Base-by-base conservation (phyloP, 73 alveolate genomes). In the Paramecium sexaurelia region DNA sequence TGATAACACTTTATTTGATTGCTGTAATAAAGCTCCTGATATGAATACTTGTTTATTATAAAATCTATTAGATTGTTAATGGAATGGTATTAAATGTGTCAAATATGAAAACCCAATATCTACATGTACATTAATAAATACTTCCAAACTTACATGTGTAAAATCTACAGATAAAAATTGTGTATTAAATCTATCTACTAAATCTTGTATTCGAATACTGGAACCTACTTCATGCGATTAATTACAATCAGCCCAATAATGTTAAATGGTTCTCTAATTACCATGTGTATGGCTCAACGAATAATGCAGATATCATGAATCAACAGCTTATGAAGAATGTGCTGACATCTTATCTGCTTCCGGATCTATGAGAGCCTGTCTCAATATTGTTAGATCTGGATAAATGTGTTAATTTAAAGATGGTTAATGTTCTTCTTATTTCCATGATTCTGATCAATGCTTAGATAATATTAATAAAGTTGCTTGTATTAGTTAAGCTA, bases 341-440 rank as follows among this genome's bases (percentile, higher is more conserved):
- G 19, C 20, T 15, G 55, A 33, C 11, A 39, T 36, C 17, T 17
- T 35, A 9, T 36, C 37, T 13, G 26, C 47, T 24, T 61, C 26
- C 7, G 87, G 87, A 73, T 36, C 87, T 11, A 39, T 27, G 57
- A 27, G 87, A 73, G 87, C 87, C 1, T 73, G 87, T 36, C 33
- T 36, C 7, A 39, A 73, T 73, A 39, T 73, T 10, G 26, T 15
- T 11, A 73, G 57, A 73, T 11, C 55, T 5, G 87, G 87, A 73
- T 20, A 73, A 39, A 73, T 36, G 55, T 73, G 87, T 39, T n/a
- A 73, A 73, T 73, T 36, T 73, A 27, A 27, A n/a, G 57, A 33
- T 11, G 87, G 87, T 4, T 4, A 36, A 39, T 73, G 87, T 73
- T 20, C 36, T 6, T 33, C 87, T 2, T 73, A 36, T n/a, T 20